Conservation (phyloP, 2,329 filamentous ascomycete species). For the Tolypocladium tropicale region DNA sequence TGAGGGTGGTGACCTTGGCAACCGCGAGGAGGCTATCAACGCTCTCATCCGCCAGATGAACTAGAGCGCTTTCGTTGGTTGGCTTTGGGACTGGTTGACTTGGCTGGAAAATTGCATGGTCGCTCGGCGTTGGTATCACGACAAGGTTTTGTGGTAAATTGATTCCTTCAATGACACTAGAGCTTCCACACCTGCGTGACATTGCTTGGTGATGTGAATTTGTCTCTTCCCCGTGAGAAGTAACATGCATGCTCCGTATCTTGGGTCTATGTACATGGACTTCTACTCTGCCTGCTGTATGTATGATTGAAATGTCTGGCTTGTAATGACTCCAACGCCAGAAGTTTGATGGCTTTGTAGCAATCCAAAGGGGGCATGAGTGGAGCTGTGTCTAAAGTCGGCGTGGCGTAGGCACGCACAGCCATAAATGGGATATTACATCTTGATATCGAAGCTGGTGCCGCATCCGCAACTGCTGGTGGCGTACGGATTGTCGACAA, state of each 20-base stretch:
- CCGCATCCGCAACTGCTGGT: slow-evolving; percentile 95
- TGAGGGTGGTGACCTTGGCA: slow-evolving; percentile 95
- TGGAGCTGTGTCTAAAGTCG: not conserved
- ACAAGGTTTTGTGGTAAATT: slow-evolving; percentile 26
- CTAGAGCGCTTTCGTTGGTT: slow-evolving; percentile 38
- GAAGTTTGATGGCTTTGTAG: no score
- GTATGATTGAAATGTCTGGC: not conserved
- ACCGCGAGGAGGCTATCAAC: slow-evolving; percentile 98
- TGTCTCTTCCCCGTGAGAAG: not conserved
- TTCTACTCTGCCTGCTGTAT: not conserved
- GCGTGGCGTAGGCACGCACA: not conserved
- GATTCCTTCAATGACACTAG: slow-evolving; percentile 29
- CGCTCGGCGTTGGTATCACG: slow-evolving; percentile 31
- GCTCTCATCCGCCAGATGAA: slow-evolving; percentile 96
- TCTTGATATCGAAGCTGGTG: slow-evolving; percentile 91
- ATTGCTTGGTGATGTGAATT: not conserved
- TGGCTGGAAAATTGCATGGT: slow-evolving; percentile 25
- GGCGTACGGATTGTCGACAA: slow-evolving; percentile 84
- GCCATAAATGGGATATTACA: slow-evolving; percentile 24
- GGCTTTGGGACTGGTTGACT: slow-evolving; percentile 14
- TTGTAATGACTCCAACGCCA: not conserved
- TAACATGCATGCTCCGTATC: not conserved
- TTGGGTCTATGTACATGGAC: not conserved
- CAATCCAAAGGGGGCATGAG: not conserved
- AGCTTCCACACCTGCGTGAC: slow-evolving; percentile 18